Evolutionary conservation across 176 grass and related monocot genomes (phyloP), one percentile per base, ranked within the genome.

Genomic region (Oryza glaberrima): DNA sequence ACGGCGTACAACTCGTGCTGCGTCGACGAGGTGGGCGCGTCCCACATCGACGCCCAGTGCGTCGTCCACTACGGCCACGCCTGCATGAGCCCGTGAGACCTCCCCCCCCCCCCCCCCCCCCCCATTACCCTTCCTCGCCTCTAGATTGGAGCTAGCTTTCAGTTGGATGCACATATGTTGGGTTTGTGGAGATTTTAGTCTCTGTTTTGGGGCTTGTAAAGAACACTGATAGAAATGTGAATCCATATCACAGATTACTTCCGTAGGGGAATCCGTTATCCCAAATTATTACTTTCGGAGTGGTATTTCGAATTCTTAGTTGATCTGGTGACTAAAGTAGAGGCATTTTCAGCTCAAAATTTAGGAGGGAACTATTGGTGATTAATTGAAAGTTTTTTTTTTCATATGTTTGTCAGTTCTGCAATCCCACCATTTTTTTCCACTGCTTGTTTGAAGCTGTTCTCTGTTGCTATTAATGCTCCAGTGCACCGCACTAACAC

Each of bases 41-140:
- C 91, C 3, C 80, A 95, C 86, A 87, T 98, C 56, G 91, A 90
- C 4, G 96, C 96, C 6, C 87, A 98, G 36, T 98, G 93, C 43
- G 91, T 95, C 48, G 85, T 95, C 56, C 96, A 98, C 75, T 95
- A 98, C 63, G 96, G 96, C 36, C 96, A 98, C 75, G 91, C 93
- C 67, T 95, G 96, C 90, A 95, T 98, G 96, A 98, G 93, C 91
- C 91, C 87, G 93, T 98, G 65, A 90, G 96, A 74, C 60, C 25
- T 72, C 25, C 60, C 75, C 20, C 1, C 35, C 23, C 1, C 28
- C 28, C 28, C 28, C 28, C 28, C 28, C 30, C 30, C 30, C 2
- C 65, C 7, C 7, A 41, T 9, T 20, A 23, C 23, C 48, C 8
- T 12, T 38, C 38, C 11, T 36, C 48, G 34, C 3, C 4, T 73